Conservation (phyloP, 2,329 filamentous ascomycete genomes). For the Fusarium sp. region DNA sequence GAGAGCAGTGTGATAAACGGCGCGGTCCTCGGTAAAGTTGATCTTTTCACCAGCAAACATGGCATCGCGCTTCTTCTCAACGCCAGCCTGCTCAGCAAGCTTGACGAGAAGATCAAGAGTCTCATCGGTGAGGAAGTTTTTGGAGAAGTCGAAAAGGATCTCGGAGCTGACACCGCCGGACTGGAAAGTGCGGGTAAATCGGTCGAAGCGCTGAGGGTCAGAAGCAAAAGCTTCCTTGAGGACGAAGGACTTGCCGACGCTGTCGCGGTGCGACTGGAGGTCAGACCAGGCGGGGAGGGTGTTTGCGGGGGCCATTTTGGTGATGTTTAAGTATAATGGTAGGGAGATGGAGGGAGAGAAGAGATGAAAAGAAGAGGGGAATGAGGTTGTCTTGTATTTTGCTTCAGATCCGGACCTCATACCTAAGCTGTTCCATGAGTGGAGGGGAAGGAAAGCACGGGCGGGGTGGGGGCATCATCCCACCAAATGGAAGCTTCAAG, state of each 20-base stretch:
- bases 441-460: conserved; percentile 13
- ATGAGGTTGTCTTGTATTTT: conserved; percentile 34
- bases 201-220: conserved; percentile 88
- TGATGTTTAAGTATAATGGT: neutral
- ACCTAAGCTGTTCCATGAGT: conserved; percentile 20
- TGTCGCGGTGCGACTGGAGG: conserved; percentile 90
- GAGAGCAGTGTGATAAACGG: conserved; percentile 94
- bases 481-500: conserved; percentile 36
- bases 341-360: no score
- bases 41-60: conserved; percentile 99
- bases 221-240: conserved; percentile 93
- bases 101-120: conserved; percentile 87
- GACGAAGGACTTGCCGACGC: conserved; percentile 87
- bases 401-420: conserved; percentile 8
- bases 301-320: conserved; percentile 80
- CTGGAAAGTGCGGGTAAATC: conserved; percentile 87
- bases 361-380: conserved; percentile 23
- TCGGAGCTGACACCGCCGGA: conserved; percentile 85
- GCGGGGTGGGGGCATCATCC: conserved; percentile 14
- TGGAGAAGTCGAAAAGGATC: conserved; percentile 98
- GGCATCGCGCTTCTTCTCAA: conserved; percentile 93
- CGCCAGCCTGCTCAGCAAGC: conserved; percentile 88
- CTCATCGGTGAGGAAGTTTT: conserved; percentile 97
- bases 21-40: conserved; percentile 98
- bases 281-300: conserved; percentile 88